Evolutionary conservation across 768 basidiomycete genomes (phyloP).

Genomic region (Ramaria sp.): DNA sequence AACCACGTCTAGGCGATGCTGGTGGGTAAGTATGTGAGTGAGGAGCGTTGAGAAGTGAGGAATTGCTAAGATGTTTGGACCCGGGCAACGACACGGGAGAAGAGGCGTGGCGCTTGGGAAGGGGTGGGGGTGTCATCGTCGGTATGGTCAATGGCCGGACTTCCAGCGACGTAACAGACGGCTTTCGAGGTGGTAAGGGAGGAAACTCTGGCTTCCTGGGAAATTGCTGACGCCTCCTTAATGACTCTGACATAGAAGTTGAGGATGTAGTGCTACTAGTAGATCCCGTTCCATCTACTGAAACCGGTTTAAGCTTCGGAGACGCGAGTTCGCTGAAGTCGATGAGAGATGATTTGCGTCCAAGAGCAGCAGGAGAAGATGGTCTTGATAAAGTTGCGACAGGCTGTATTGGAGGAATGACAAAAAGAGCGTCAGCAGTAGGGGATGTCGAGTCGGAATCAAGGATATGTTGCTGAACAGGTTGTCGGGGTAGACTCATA

Average conservation of each 20-base stretch:
- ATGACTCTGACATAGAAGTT: background rate
- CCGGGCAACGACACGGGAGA: slow-evolving; percentile 2
- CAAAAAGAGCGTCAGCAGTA: slow-evolving; percentile 30
- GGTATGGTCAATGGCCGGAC: slow-evolving; percentile 20
- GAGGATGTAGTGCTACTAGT: background rate
- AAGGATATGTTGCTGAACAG: slow-evolving; percentile 21
- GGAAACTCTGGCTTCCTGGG: slow-evolving; percentile 24
- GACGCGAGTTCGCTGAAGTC: slow-evolving; percentile 31
- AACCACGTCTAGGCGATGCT: slow-evolving; percentile 19
- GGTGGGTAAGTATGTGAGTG: slow-evolving; percentile 26
- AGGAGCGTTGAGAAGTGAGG: slow-evolving; percentile 40
- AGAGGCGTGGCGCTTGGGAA: slow-evolving; percentile 21
- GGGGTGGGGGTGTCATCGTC: slow-evolving; percentile 21
- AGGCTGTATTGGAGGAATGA: slow-evolving; percentile 29
- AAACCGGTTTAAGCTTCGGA: background rate
- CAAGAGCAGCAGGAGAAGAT: slow-evolving; percentile 28
- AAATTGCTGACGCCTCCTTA: background rate
- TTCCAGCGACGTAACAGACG: slow-evolving; percentile 36
- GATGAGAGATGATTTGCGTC: slow-evolving; percentile 49
- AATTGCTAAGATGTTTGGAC: slow-evolving; percentile 22
- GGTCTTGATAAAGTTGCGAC: slow-evolving; percentile 18
- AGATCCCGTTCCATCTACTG: background rate
- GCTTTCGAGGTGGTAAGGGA: slow-evolving; percentile 58
- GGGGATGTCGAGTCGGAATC: slow-evolving; percentile 41
- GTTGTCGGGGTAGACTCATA: background rate